Base-by-base conservation (phyloP, 768 basidiomycete species). In the Amanita thiersii region DNA sequence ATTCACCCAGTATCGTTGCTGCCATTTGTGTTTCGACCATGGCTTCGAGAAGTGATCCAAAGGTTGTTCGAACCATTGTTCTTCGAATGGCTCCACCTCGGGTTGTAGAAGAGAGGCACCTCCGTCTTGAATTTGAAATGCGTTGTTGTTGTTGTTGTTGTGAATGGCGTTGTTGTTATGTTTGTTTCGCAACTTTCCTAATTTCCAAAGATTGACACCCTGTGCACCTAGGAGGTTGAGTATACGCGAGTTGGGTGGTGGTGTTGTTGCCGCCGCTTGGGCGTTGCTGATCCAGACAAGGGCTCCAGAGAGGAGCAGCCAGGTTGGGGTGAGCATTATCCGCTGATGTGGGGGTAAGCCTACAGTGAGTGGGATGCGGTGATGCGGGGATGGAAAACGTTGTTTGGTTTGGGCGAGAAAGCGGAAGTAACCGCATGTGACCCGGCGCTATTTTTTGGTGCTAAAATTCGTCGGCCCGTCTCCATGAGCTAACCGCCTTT, bases 1-100 rank as follows among this genome's bases (percentile, higher is more conserved):
- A 54, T 83, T 92, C 28, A 93, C 70, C 94, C 94, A 99, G 60
- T 91, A 99, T 15, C 94, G 74, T 55, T 98, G 92, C 40, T 71
- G 64, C 62, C 89, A 97, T 0, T 79, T 86, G 23, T 39, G 37
- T 31, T 74, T 71, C 31, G 65, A 62, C 5, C 64, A 61, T 5
- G 64, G 56, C 26, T 66, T 66, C 47, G 70, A 64, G 51, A 85
- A 83, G 56, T 97, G 92, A 56, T 93, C 89, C 45, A 94, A 62
- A 2, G 86, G 89, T 54, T 97, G 92, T 42, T 71, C 61, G 63
- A 94, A 93, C 67, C 77, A 86, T 37, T 74, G 73, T 2, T 70
- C 69, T 10, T 45, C 30, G 14, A 39, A 45, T 11, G 30, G 21
- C 4, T 18, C 38, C 12, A 18, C 8, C 4, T 18, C 28, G 31